Base-by-base conservation (phyloP, 2,329 filamentous ascomycete species). In the Pestalotiopsis sp. region DNA sequence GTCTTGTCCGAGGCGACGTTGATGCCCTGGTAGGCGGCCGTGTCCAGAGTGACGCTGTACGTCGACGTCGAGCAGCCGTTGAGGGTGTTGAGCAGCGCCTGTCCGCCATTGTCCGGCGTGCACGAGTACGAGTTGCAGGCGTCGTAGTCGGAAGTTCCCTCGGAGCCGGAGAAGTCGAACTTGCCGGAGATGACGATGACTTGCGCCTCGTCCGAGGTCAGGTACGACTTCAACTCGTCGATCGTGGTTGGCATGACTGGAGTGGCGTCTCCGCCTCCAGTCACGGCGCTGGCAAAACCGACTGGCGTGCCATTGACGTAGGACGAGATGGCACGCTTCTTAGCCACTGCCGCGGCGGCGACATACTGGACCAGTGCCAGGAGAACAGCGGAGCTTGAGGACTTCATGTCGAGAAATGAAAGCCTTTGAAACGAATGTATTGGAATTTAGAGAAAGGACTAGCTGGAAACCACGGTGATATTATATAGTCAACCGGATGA, bases 101-200 rank as follows among this genome's bases (percentile, higher is more conserved):
- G 65, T 12, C 67, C 59, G 36, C 67, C 69, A 25, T 59, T 27
- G 13, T 31, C 23, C 2, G 67, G 27, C 5, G 60, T 56, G 31
- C 66, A 68, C 17, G 57, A 20, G 45, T 66, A 66, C 12, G 41
- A 17, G 58, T 65, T 80, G 74, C 85, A 87, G 36, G 85, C 85
- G 56, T 78, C 80, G 20, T 76, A 78, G 17, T 78, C 83, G 7
- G 77, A 79, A 4, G 78, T 81, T 31, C 84, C 84, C 74, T 85
- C 84, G n/a, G 79, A 81, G 41, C 78, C 80, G 13, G 76, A 81
- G 78, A 83, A 86, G 74, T 84, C 79, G 71, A 80, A 80, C 69
- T 77, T 76, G 67, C 85, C 83, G 74, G 82, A 80, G 60, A 87
- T 77, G 60, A 88, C 82, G 67, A 88, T 87, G 67, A 83, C 83